These are phyloP conservation scores for Salix suchowensis DNA, from an alignment of 345 rosid genomes.

Conservation along the genomic window DNA sequence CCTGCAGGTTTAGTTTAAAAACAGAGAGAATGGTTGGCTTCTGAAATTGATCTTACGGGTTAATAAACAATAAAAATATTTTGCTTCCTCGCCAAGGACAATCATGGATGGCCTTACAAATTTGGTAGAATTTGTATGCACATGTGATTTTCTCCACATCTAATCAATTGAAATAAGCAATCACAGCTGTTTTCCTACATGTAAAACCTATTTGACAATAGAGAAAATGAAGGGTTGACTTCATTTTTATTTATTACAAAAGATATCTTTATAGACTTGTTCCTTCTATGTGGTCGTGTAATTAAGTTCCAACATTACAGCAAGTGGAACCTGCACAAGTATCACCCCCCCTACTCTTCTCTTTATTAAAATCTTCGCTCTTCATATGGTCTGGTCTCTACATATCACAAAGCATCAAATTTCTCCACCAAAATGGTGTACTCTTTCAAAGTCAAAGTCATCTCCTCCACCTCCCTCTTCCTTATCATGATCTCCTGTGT, in stretches of 20 bases:
- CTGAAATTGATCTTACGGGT: no score
- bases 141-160: not conserved
- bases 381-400: not conserved
- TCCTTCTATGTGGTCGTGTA: not conserved
- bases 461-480: not conserved
- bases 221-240: not conserved
- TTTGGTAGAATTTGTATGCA: no score
- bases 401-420: not conserved
- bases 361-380: not conserved
- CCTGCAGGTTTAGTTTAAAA: no score
- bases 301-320: not conserved
- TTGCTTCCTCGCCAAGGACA: no score
- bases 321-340: not conserved
- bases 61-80: no score
- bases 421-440: slow-evolving; percentile 10
- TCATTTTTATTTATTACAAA: no score
- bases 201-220: not conserved
- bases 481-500: not conserved
- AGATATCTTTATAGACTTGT: not conserved
- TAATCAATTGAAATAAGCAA: not conserved
- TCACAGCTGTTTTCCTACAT: not conserved
- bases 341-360: slow-evolving; percentile 9
- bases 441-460: not conserved
- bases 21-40: no score
- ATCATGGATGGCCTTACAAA: no score